Percentiles rank a stretch among this genome's conserved stretches.
Evolutionary conservation across 202 grass and related monocot genomes (phyloP).

Genomic region (Dendrocalamus latiflorus): DNA sequence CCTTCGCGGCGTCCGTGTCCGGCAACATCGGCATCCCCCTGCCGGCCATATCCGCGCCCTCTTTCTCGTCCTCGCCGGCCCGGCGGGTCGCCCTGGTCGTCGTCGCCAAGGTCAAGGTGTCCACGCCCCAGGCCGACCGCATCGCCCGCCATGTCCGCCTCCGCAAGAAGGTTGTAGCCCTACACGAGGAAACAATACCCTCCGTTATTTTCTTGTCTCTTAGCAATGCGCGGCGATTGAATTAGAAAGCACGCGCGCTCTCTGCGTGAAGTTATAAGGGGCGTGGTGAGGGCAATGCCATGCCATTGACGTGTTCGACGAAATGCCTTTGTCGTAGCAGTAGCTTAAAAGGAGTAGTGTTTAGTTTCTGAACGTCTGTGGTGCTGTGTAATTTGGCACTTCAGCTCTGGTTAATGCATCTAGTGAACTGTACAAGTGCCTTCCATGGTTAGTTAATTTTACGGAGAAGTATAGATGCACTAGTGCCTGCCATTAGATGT

Average conservation of each 20-base stretch:
- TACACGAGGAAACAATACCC: background rate
- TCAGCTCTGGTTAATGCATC: background rate
- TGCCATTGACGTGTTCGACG: slow-evolving; percentile 21
- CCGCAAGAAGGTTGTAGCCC: slow-evolving; percentile 67
- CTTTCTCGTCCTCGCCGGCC: background rate
- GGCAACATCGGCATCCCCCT: slow-evolving; percentile 3
- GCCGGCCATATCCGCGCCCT: background rate
- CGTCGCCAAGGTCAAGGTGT: slow-evolving; percentile 58
- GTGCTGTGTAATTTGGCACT: background rate
- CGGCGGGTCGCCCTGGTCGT: slow-evolving; percentile 31
- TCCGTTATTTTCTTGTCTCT: background rate
- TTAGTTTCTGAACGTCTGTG: background rate
- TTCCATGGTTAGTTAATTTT: background rate
- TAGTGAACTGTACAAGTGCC: background rate
- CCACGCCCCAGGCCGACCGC: slow-evolving; percentile 62
- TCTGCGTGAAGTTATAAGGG: background rate
- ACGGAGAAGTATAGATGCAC: background rate
- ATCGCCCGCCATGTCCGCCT: slow-evolving; percentile 64
- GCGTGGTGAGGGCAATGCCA: background rate
- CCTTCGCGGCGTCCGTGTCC: slow-evolving; percentile 21
- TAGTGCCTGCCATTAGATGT: background rate
- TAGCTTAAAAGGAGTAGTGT: background rate
- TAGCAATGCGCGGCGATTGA: background rate
- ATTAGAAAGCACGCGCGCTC: background rate
- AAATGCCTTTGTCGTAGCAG: background rate